Percentiles rank a stretch among this genome's conserved stretches.
Conservation (phyloP, 2,329 filamentous ascomycete genomes). For the Epichloe sylvatica region DNA sequence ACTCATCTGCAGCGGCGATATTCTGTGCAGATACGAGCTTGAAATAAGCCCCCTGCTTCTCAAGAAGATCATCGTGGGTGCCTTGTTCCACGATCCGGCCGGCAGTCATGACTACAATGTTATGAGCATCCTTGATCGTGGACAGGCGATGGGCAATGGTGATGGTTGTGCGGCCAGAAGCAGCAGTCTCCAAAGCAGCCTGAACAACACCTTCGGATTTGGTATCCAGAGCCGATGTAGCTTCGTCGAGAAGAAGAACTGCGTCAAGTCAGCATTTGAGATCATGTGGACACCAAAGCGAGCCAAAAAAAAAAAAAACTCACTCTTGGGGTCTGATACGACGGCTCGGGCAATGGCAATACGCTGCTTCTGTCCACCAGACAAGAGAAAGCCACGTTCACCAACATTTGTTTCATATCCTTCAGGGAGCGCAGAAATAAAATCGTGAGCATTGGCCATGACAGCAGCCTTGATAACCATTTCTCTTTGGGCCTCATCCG, state of each 20-base stretch:
- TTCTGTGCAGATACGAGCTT: slow-evolving; percentile 80
- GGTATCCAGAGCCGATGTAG: slow-evolving; percentile 85
- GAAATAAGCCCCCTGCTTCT: slow-evolving; percentile 59
- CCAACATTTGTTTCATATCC: slow-evolving; percentile 93
- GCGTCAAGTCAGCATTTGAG: slow-evolving; percentile 1
- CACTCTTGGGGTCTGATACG: slow-evolving; percentile 73
- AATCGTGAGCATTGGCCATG: slow-evolving; percentile 90
- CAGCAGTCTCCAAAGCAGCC: slow-evolving; percentile 74
- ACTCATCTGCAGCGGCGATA: slow-evolving; percentile 49
- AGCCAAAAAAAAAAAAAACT: slow-evolving; percentile 10
- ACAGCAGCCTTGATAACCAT: slow-evolving; percentile 69
- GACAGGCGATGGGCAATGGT: slow-evolving; percentile 91
- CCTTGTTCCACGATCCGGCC: slow-evolving; percentile 89
- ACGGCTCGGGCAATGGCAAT: slow-evolving; percentile 88
- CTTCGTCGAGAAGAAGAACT: slow-evolving; percentile 84
- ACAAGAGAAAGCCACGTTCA: slow-evolving; percentile 81
- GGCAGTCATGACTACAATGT: slow-evolving; percentile 83
- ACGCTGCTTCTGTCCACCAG: slow-evolving; percentile 91
- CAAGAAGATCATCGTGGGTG: slow-evolving; percentile 66
- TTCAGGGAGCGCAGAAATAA: slow-evolving; percentile 68
- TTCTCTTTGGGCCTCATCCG: slow-evolving; percentile 52
- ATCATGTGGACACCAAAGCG: neutral
- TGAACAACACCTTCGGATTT: slow-evolving; percentile 92
- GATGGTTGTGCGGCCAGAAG: slow-evolving; percentile 81
- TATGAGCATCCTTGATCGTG: slow-evolving; percentile 86